Conservation (phyloP, 164 flowering plant genomes). For the Litsea cubeba region DNA sequence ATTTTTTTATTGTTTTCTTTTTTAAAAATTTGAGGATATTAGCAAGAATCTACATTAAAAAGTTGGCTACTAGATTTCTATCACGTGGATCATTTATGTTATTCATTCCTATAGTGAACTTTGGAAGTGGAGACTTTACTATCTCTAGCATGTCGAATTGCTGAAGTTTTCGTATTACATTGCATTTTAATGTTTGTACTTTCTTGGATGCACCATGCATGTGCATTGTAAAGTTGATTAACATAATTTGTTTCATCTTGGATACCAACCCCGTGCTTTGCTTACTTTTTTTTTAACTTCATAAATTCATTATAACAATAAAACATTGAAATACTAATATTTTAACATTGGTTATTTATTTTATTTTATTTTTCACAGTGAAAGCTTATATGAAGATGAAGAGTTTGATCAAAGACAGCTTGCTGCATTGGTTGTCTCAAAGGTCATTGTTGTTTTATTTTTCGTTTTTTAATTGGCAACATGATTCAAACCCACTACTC, state of each 20-base stretch:
- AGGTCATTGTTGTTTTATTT: conserved; percentile 13
- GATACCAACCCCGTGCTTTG: not conserved
- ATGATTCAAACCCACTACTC: too few species aligned
- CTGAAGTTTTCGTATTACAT: not conserved
- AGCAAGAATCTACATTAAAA: not conserved
- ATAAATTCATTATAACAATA: not conserved
- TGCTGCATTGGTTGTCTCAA: conserved; percentile 33
- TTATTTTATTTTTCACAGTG: conserved; percentile 14
- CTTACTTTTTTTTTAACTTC: not conserved
- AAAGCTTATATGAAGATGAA: conserved; percentile 34
- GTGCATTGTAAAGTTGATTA: not conserved
- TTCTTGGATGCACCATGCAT: not conserved
- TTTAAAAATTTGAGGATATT: too few species aligned
- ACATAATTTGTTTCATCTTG: not conserved
- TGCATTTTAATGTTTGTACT: not conserved
- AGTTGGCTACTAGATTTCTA: not conserved
- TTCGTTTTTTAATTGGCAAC: too few species aligned
- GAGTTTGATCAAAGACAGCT: conserved; percentile 27
- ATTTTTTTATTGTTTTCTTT: too few species aligned
- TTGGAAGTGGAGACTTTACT: too few species aligned
- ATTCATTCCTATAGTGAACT: too few species aligned
- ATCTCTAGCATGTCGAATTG: too few species aligned
- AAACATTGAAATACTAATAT: not conserved
- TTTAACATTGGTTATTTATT: not conserved
- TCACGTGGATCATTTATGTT: not conserved